phyloP scores from a whole-genome alignment of 2,329 filamentous ascomycete species.

The Aaosphaeria pasadenensis region DNA sequence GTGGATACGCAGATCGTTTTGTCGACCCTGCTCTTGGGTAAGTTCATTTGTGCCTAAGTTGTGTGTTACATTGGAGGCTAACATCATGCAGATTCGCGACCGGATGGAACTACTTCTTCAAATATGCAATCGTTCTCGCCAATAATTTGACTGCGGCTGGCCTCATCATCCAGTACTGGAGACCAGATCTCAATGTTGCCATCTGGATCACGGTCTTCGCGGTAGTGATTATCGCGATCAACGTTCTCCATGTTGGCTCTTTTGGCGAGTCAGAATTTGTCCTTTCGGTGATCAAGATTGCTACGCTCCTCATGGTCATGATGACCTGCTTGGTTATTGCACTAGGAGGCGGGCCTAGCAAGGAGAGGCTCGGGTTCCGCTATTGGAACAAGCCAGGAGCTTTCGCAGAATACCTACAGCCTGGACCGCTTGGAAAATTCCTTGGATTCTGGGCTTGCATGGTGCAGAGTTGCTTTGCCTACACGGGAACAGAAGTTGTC shows the following conservation, averaged over 20 bases:
- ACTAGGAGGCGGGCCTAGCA: slow-evolving; percentile 33
- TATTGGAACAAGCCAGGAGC: slow-evolving; percentile 69
- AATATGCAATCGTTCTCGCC: slow-evolving; percentile 33
- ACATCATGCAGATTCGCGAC: slow-evolving; percentile 17
- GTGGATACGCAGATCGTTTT: slow-evolving; percentile 39
- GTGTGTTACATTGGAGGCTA: neutral
- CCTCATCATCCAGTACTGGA: slow-evolving; percentile 35
- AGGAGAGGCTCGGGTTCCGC: slow-evolving; percentile 53
- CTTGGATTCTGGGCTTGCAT: slow-evolving; percentile 57
- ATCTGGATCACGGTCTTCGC: slow-evolving; percentile 38
- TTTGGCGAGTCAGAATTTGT: slow-evolving; percentile 51
- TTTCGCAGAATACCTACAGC: slow-evolving; percentile 44
- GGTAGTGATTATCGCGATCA: slow-evolving; percentile 36
- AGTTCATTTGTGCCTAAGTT: slow-evolving; percentile 8
- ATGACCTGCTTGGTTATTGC: slow-evolving; percentile 34
- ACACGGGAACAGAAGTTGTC: slow-evolving; percentile 33
- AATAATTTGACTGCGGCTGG: slow-evolving; percentile 31
- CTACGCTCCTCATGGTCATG: slow-evolving; percentile 34
- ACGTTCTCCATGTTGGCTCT: slow-evolving; percentile 33
- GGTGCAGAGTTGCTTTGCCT: slow-evolving; percentile 48
- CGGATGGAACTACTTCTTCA: slow-evolving; percentile 1
- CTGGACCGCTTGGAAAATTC: slow-evolving; percentile 58
- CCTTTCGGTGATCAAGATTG: slow-evolving; percentile 51
- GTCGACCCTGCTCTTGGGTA: slow-evolving; percentile 46
- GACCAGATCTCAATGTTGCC: slow-evolving; percentile 25